Evolutionary conservation across 192 early-diverging fungal genomes (phyloP), one percentile per base, ranked within the genome.

Genomic region (Backusella psychrophila): DNA sequence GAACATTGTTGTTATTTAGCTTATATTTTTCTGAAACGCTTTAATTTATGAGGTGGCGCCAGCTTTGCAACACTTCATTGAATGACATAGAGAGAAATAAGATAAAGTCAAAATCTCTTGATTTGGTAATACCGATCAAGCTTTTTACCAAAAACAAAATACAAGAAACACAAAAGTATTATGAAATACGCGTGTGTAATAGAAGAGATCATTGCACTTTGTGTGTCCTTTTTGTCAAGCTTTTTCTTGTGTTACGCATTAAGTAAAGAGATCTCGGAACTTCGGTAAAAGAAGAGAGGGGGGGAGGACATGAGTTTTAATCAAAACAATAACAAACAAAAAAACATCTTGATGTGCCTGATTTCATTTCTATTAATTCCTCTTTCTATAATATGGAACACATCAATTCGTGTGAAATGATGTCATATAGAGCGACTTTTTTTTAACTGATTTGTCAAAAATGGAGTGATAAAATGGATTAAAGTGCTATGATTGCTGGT

Each of bases 251-350:
- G 52, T 53, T 21, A 53, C 52, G 6, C 23, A 53, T 53, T 53
- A 44, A 44, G 15, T 44, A 17, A 53, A 53, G 17, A 53, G 52
- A 53, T 53, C 52, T 53, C 52, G 52, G 52, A 53, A 21, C 52
- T 53, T 53, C 52, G 52, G 52, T 53, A 21, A 53, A 21, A 23
- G n/a, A 21, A 53, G 52, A 53, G 52, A 6, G n/a, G 52, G 52
- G 7, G 1, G n/a, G 52, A 53, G n/a, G n/a, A 53, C 52, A 53
- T 53, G 52, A 53, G 52, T 21, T 53, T 53, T 53, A 53, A 53
- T 53, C n/a, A 53, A 53, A 53, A 53, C n/a, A 53, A 53, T 53
- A 53, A 53, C 52, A 53, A 53, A 53, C 52, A 53, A 53, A 53
- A 53, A 53, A 53, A 23, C n/a, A 53, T 53, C 52, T n/a, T 53